Conservation (phyloP, 73 alveolate genomes). For the Paraurostyla sp. region DNA sequence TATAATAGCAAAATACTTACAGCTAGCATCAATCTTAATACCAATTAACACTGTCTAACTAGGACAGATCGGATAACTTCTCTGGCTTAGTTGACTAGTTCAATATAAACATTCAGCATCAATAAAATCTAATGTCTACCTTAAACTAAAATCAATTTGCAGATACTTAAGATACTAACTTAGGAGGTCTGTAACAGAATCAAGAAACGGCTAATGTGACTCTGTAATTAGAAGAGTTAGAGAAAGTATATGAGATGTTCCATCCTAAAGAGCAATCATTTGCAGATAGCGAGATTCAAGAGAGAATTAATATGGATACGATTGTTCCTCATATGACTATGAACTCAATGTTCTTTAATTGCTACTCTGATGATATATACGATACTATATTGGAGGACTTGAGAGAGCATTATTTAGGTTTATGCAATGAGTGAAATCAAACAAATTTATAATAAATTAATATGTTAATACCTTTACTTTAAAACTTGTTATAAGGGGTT, state of each 20-base stretch:
- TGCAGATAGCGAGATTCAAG: slow-evolving; percentile 16
- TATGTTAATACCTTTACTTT: too few relatives aligned
- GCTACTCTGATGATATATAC: slow-evolving; percentile 64
- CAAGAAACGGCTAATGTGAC: background rate
- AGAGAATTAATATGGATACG: background rate
- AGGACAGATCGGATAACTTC: too few relatives aligned
- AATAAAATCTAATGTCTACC: too few relatives aligned
- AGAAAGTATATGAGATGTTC: slow-evolving; percentile 38
- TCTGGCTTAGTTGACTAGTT: too few relatives aligned
- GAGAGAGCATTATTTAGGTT: background rate
- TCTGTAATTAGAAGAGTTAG: slow-evolving; percentile 39
- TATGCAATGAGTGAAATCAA: slow-evolving; percentile 59
- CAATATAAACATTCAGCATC: too few relatives aligned
- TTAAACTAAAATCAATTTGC: too few relatives aligned
- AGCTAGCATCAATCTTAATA: too few relatives aligned
- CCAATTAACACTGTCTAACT: too few relatives aligned
- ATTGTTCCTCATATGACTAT: slow-evolving; percentile 45
- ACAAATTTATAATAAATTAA: too few relatives aligned
- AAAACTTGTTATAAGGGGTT: too few relatives aligned
- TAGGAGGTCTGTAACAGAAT: background rate
- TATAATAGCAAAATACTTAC: too few relatives aligned
- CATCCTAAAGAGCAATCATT: slow-evolving; percentile 8
- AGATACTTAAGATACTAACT: too few relatives aligned
- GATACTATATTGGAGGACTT: slow-evolving; percentile 60
- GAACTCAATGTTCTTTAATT: slow-evolving; percentile 53